Evolutionary conservation across 2,329 filamentous ascomycete genomes (phyloP).

Genomic region (Zasmidium citrigriseum): DNA sequence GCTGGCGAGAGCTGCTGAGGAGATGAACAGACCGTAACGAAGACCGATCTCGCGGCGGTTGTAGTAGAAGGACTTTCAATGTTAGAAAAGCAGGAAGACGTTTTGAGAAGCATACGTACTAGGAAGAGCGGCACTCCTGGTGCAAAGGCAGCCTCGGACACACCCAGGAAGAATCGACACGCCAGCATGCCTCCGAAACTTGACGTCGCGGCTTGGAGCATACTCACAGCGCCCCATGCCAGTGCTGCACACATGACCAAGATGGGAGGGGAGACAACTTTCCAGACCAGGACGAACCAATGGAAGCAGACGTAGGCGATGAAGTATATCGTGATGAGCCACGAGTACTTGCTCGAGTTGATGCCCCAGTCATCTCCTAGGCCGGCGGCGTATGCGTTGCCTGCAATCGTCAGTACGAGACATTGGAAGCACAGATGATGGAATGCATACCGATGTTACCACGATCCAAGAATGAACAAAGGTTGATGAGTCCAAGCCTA

Average conservation of each 20-base stretch:
- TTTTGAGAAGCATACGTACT: not conserved
- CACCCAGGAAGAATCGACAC: constrained; percentile 5
- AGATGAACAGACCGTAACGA: constrained; percentile 1
- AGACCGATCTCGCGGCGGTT: constrained; percentile 6
- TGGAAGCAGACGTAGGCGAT: constrained; percentile 43
- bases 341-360: constrained; percentile 49
- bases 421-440: not conserved
- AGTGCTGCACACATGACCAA: constrained; percentile 9
- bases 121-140: constrained; percentile 3
- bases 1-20: not conserved
- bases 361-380: constrained; percentile 43
- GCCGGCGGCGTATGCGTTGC: constrained; percentile 42
- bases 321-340: constrained; percentile 56
- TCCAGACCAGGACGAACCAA: constrained; percentile 7
- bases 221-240: constrained; percentile 12
- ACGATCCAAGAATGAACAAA: constrained; percentile 29
- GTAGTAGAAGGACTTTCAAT: constrained; percentile 5
- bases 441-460: constrained; percentile 28
- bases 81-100: not conserved
- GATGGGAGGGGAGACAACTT: constrained; percentile 3
- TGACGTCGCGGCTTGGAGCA: constrained; percentile 10
- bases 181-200: constrained; percentile 6
- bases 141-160: constrained; percentile 5
- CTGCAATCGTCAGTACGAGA: not conserved
- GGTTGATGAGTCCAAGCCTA: constrained; percentile 26